Percentiles rank a stretch among this genome's conserved stretches.
phyloP scores from a whole-genome alignment of 768 basidiomycete genomes.

The Dictyophora rubrovolvata region DNA sequence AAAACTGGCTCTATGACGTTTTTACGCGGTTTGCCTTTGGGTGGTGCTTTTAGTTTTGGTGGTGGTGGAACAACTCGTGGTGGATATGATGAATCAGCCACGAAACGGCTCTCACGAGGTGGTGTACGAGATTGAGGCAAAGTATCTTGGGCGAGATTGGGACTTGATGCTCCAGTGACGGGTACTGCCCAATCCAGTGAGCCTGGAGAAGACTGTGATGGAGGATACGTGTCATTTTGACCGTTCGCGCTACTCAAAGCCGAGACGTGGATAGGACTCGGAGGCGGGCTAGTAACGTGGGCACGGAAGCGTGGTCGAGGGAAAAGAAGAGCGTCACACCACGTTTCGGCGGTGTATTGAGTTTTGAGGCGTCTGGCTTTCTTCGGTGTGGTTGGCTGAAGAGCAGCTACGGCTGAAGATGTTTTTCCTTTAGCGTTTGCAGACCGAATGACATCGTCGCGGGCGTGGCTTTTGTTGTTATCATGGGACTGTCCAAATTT shows the following conservation, averaged over 20 bases:
- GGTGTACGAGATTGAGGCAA: neutral
- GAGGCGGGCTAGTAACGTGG: constrained; percentile 35
- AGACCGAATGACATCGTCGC: neutral
- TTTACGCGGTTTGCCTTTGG: neutral
- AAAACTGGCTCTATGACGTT: neutral
- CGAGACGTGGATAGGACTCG: constrained; percentile 23
- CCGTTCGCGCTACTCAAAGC: neutral
- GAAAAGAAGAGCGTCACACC: constrained; percentile 73
- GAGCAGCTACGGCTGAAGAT: neutral
- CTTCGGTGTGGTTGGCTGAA: neutral
- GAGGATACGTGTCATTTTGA: too few species aligned
- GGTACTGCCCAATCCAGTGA: neutral
- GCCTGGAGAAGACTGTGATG: neutral
- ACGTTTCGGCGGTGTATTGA: constrained; percentile 49
- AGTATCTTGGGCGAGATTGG: neutral
- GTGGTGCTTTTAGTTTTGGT: neutral
- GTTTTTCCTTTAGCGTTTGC: constrained; percentile 22
- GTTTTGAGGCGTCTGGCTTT: neutral
- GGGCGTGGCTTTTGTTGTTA: neutral
- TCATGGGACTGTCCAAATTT: neutral
- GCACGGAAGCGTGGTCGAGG: constrained; percentile 61
- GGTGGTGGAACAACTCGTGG: neutral
- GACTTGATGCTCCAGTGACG: neutral
- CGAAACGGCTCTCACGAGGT: neutral
- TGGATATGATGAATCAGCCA: neutral